Percentiles rank a stretch among this genome's conserved stretches.
phyloP scores from a whole-genome alignment of 75 land plant genomes.

The Sequoiadendron giganteum region DNA sequence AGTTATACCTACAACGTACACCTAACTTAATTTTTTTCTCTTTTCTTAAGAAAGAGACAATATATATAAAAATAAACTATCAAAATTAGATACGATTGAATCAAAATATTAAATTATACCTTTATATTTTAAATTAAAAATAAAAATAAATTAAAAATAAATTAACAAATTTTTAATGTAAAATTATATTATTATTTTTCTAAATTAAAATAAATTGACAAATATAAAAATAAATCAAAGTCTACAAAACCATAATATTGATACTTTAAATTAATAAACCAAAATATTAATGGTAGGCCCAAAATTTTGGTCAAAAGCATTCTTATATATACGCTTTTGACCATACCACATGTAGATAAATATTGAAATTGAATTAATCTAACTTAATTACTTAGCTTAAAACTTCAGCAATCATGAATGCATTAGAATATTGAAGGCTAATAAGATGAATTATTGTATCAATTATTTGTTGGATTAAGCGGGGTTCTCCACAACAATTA shows the following conservation, averaged over 20 bases:
- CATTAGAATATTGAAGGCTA: background rate
- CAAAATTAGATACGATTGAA: too few species aligned
- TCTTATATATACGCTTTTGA: too few species aligned
- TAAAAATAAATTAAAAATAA: too few species aligned
- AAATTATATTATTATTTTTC: too few species aligned
- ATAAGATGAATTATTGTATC: background rate
- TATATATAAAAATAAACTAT: too few species aligned
- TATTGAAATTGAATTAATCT: background rate
- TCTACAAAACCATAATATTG: too few species aligned
- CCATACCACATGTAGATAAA: background rate
- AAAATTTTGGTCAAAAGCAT: background rate
- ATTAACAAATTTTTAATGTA: too few species aligned
- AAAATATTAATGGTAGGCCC: background rate
- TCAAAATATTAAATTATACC: too few species aligned
- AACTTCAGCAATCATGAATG: background rate
- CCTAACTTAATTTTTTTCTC: background rate
- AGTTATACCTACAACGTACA: background rate
- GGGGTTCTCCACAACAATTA: background rate
- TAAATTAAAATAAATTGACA: too few species aligned
- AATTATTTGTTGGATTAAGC: background rate
- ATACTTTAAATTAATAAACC: background rate
- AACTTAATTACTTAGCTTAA: background rate
- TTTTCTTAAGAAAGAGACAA: too few species aligned
- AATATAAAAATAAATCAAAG: too few species aligned
- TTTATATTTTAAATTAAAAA: too few species aligned